phyloP scores from a whole-genome alignment of 2,329 filamentous ascomycete species.

The Colletotrichum simmondsii region DNA sequence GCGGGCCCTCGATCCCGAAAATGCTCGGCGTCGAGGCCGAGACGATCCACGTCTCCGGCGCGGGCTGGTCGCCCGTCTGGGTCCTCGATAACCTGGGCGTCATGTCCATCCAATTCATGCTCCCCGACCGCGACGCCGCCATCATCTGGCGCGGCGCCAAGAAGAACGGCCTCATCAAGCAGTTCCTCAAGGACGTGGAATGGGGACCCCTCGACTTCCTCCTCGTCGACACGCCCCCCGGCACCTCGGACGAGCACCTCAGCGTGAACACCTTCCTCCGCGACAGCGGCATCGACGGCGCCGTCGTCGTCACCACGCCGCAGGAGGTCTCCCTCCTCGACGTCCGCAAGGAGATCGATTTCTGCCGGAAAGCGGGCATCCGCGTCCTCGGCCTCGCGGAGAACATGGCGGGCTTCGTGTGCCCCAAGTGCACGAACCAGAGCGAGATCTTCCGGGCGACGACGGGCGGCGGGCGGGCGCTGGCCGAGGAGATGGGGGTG shows the following conservation, averaged over 20 bases:
- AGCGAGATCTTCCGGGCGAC: slow-evolving; percentile 91
- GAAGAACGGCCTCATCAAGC: slow-evolving; percentile 98
- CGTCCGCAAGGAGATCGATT: slow-evolving; percentile 97
- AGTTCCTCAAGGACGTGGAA: slow-evolving; percentile 96
- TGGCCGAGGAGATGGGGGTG: slow-evolving; percentile 88
- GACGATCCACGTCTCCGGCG: slow-evolving; percentile 89
- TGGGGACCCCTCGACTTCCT: slow-evolving; percentile 97
- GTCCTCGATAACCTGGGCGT: slow-evolving; percentile 93
- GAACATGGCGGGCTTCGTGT: slow-evolving; percentile 98
- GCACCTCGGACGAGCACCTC: slow-evolving; percentile 94
- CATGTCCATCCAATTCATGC: slow-evolving; percentile 99
- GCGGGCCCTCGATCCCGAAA: slow-evolving; percentile 94
- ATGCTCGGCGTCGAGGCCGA: slow-evolving; percentile 98
- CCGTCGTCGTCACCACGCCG: slow-evolving; percentile 92
- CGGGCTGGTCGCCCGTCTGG: slow-evolving; percentile 96
- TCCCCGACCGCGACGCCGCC: slow-evolving; percentile 92
- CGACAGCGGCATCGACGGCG: slow-evolving; percentile 91
- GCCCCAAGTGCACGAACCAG: slow-evolving; percentile 86
- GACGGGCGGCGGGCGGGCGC: slow-evolving; percentile 83
- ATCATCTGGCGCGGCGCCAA: slow-evolving; percentile 98
- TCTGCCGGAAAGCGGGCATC: slow-evolving; percentile 95
- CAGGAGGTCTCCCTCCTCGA: slow-evolving; percentile 94
- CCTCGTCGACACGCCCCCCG: slow-evolving; percentile 94
- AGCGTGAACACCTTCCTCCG: slow-evolving; percentile 93
- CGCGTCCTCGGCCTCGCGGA: slow-evolving; percentile 89